Evolutionary conservation across 1,284 basidiomycete genomes (phyloP).

Genomic region (Apiotrichum siamense): DNA sequence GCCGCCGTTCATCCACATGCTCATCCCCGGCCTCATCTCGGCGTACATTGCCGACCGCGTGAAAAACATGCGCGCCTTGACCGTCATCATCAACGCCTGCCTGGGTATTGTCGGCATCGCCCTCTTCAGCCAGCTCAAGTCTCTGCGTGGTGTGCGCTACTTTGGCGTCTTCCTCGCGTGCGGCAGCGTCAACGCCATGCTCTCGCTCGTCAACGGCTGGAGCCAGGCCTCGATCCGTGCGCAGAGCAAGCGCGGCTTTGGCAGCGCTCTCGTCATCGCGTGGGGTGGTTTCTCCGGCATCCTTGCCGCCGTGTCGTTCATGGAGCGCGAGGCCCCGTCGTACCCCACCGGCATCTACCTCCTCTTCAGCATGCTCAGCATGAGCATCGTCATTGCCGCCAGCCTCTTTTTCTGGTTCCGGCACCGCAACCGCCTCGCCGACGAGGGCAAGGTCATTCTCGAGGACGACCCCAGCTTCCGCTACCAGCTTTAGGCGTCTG

Average conservation of each 20-base stretch:
- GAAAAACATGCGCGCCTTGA: neutral
- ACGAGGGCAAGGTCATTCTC: conserved; percentile 5
- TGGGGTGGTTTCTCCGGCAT: conserved; percentile 19
- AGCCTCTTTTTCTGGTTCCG: neutral
- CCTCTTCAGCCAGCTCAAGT: conserved; percentile 1
- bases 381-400: conserved; percentile 13
- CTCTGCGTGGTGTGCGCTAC: conserved; percentile 6
- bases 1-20: conserved; percentile 45
- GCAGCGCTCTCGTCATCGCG: conserved; percentile 12
- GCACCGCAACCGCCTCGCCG: conserved; percentile 13
- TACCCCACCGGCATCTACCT: conserved; percentile 19
- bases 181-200: conserved; percentile 35
- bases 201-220: conserved; percentile 38
- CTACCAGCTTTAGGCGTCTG: conserved; percentile 7
- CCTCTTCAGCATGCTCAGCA: conserved; percentile 6
- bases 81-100: conserved; percentile 1
- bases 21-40: conserved; percentile 37
- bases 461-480: conserved; percentile 8
- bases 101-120: conserved; percentile 5
- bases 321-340: conserved; percentile 9
- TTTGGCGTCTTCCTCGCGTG: conserved; percentile 24
- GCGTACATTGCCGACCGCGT: conserved; percentile 42
- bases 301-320: conserved; percentile 11
- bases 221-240: conserved; percentile 47
- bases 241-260: conserved; percentile 44